Percentiles rank a stretch among this genome's conserved stretches.
Conservation (phyloP, 441 rosid species). For the Erysimum cheiri region DNA sequence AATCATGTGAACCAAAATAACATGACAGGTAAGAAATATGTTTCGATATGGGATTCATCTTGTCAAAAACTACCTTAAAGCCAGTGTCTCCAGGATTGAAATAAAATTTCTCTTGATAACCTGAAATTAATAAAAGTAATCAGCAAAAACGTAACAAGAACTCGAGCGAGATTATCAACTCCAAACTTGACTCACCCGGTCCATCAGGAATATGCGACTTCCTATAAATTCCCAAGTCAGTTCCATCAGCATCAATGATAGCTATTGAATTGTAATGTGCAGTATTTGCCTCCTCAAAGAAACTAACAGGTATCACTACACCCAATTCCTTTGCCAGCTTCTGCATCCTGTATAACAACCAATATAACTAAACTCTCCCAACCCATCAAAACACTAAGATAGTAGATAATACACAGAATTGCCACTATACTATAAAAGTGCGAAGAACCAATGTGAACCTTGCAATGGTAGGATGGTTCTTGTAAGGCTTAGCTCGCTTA, state of each 20-base stretch:
- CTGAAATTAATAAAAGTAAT: conserved; percentile 43
- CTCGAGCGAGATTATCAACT: conserved; percentile 32
- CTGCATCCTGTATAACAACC: conserved; percentile 91
- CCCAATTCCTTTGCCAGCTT: conserved; percentile 82
- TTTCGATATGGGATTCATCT: not conserved
- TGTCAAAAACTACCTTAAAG: conserved; percentile 66
- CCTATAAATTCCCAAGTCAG: conserved; percentile 89
- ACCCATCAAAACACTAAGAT: too few species aligned
- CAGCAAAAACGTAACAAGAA: conserved; percentile 13
- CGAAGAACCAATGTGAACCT: conserved; percentile 61
- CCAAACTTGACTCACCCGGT: conserved; percentile 60
- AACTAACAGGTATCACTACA: conserved; percentile 89
- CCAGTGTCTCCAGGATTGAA: conserved; percentile 96
- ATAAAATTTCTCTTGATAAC: conserved; percentile 96
- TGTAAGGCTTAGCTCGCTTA: conserved; percentile 78
- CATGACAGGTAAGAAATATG: not conserved
- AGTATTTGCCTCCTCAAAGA: conserved; percentile 94
- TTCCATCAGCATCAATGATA: conserved; percentile 89
- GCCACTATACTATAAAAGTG: too few species aligned
- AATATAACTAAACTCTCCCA: too few species aligned
- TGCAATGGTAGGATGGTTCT: conserved; percentile 76
- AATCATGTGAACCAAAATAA: conserved; percentile 24
- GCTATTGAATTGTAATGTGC: conserved; percentile 94
- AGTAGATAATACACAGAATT: too few species aligned
- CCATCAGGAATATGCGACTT: conserved; percentile 99